Evolutionary conservation across 2,329 filamentous ascomycete species (phyloP).

Genomic region (Elsinoe perseae): DNA sequence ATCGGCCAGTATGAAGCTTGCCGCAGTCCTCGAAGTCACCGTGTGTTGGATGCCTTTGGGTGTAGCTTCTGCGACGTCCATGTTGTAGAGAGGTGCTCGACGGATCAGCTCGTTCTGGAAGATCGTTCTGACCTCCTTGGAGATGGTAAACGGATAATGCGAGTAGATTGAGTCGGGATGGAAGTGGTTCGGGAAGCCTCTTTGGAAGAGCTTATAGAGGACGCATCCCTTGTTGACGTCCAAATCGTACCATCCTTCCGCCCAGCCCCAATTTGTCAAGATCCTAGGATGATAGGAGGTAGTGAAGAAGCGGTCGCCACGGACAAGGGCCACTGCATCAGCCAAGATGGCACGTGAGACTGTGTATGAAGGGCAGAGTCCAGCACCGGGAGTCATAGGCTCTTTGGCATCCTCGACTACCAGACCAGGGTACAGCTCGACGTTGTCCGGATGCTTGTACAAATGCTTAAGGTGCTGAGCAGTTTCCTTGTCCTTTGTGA

Average conservation of each 20-base stretch:
- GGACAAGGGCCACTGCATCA: constrained; percentile 53
- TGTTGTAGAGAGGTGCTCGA: constrained; percentile 22
- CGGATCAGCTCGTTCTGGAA: constrained; percentile 35
- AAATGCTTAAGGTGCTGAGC: constrained; percentile 49
- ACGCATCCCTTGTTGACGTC: constrained; percentile 43
- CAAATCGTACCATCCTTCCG: constrained; percentile 40
- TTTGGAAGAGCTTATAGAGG: constrained; percentile 46
- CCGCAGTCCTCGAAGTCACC: constrained; percentile 40
- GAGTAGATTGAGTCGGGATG: constrained; percentile 43
- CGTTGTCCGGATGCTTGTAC: constrained; percentile 56
- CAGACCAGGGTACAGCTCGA: constrained; percentile 63
- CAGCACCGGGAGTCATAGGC: constrained; percentile 44
- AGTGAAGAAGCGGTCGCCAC: constrained; percentile 54
- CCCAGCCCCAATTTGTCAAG: constrained; percentile 39
- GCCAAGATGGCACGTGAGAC: constrained; percentile 51
- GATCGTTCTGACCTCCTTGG: constrained; percentile 34
- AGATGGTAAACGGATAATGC: constrained; percentile 44
- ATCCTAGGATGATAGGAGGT: constrained; percentile 30
- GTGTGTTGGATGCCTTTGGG: constrained; percentile 30
- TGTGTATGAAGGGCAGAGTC: constrained; percentile 47
- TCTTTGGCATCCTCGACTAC: constrained; percentile 53
- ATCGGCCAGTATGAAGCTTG: constrained; percentile 37
- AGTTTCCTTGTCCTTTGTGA: constrained; percentile 52
- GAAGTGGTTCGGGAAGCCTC: constrained; percentile 44
- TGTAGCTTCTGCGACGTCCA: background rate